Base-by-base conservation (phyloP, 2,329 filamentous ascomycete species). In the Botrytis aclada region DNA sequence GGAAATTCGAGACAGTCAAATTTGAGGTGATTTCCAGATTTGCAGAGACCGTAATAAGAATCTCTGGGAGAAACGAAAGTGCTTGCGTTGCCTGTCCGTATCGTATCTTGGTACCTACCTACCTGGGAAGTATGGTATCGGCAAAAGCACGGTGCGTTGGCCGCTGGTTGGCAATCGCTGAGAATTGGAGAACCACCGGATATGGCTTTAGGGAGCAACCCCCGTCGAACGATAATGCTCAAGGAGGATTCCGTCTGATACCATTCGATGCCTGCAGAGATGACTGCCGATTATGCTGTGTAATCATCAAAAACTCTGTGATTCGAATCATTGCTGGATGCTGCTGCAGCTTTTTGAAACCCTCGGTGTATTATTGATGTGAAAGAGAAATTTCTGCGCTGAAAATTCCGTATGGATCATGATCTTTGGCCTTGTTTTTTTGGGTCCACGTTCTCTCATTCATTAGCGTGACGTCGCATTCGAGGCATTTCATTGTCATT, bases 1-100 rank as follows among this genome's bases (percentile, higher is more conserved):
- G 32, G 54, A 70, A n/a, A 14, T 70, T 61, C 67, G 39, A 70
- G 54, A 70, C 67, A 70, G 54, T 70, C 29, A 32, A 61, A 61
- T 70, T 56, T 69, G 25, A 37, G 22, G 29, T 25, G 39, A 29
- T 41, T 69, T 69, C 37, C 32, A 39, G 20, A n/a, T 69, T 43
- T 64, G n/a, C n/a, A 29, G 14, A 29, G 51, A 54, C n/a, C 3
- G n/a, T 29, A 54, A 54, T 54, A 4, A 29, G 32, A 37, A 34
- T 29, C 22, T 22, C 29, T 60, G 29, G 18, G 32, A 60, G 51
- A 29, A 60, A 34, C 20, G 5, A 61, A 61, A 61, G 22, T 39
- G 34, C 34, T 61, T 61, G 58, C 20, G 58, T 61, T 64, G 39
- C 39, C 61, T 63, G 25, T 14, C 34, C 29, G 37, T 64, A 43